Conservation (phyloP, 257 asterid species). For the Ocimum tenuiflorum region DNA sequence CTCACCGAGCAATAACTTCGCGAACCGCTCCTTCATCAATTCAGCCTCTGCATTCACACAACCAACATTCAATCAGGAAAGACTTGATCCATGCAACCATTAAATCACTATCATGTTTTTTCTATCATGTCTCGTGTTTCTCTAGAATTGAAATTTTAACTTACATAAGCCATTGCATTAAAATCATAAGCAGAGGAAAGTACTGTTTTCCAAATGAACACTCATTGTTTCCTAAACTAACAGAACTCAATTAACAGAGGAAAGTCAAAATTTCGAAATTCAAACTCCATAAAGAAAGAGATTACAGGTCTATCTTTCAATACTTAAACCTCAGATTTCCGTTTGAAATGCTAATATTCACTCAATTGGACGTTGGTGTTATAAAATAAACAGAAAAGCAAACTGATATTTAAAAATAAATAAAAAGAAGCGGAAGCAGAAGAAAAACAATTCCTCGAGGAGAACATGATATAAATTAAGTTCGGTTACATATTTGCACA, state of each 20-base stretch:
- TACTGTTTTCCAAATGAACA: neutral
- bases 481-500: neutral
- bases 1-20: slow-evolving; percentile 80
- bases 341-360: neutral
- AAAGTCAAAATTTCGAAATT: neutral
- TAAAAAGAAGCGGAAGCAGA: too few relatives aligned
- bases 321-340: neutral
- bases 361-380: neutral
- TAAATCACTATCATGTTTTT: neutral
- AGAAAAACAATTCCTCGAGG: neutral
- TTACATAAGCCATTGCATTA: neutral
- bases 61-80: slow-evolving; percentile 1
- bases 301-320: neutral
- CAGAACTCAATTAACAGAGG: neutral
- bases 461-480: neutral
- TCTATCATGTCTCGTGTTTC: neutral
- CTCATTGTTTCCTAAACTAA: neutral
- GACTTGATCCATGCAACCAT: neutral
- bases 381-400: neutral
- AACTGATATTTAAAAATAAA: too few relatives aligned
- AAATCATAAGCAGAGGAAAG: neutral
- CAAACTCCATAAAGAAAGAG: neutral
- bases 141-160: neutral
- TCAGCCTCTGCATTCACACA: slow-evolving; percentile 46
- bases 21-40: slow-evolving; percentile 75